These are phyloP conservation scores for Naganishia onofrii DNA, from an alignment of 768 basidiomycete genomes.

Conservation along the genomic window DNA sequence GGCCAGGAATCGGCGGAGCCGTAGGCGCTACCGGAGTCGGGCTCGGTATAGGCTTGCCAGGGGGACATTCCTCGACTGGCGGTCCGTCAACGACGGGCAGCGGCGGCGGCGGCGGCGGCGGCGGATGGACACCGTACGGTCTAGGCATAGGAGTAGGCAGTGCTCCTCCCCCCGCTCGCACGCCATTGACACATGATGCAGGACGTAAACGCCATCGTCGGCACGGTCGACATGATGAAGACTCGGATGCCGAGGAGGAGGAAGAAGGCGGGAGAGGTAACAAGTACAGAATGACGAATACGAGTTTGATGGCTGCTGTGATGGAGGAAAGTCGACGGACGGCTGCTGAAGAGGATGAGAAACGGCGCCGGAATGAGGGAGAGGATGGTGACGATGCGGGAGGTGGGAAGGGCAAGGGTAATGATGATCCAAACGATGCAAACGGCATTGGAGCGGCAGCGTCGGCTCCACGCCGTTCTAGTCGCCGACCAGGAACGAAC, in stretches of 20 bases:
- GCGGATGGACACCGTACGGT: constrained; percentile 9
- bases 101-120: background rate
- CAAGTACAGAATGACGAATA: constrained; percentile 23
- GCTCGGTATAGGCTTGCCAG: background rate
- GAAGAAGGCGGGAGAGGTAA: constrained; percentile 1
- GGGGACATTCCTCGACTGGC: background rate
- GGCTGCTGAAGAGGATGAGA: constrained; percentile 11
- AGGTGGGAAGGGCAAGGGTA: background rate
- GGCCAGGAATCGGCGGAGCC: too few species aligned
- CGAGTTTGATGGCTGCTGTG: constrained; percentile 15
- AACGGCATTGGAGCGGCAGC: constrained; percentile 4
- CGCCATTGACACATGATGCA: background rate
- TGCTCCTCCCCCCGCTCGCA: background rate
- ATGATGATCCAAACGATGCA: constrained; percentile 5
- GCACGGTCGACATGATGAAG: background rate
- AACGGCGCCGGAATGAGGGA: constrained; percentile 6
- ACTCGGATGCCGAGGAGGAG: background rate
- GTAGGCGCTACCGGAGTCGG: background rate
- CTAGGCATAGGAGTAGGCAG: constrained; percentile 12
- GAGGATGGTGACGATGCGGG: background rate
- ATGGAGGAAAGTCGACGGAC: constrained; percentile 25
- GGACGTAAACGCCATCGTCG: constrained; percentile 1
- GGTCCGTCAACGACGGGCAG: background rate
- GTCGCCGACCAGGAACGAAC: constrained; percentile 15
- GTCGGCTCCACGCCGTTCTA: constrained; percentile 25